These are phyloP conservation scores for Gentiana macrophylla DNA, from an alignment of 257 asterid genomes.

Conservation along the genomic window DNA sequence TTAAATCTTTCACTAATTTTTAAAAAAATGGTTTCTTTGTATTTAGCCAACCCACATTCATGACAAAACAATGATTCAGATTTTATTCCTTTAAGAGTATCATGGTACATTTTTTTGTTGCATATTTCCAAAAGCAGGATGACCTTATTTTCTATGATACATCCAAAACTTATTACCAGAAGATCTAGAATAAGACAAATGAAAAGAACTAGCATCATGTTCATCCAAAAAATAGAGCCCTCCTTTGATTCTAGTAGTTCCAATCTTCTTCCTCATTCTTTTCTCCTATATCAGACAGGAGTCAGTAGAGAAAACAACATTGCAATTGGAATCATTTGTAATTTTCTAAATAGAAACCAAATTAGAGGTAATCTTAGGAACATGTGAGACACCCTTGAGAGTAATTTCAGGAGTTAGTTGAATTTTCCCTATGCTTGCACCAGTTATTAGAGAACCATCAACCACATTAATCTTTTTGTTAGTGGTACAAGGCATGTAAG, in stretches of 20 bases:
- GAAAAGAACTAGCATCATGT: too few species aligned
- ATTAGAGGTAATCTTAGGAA: not conserved
- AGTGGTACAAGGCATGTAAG: not conserved
- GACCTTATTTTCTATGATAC: not conserved
- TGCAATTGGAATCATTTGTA: not conserved
- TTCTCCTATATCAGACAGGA: slow-evolving; percentile 2
- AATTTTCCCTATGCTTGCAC: not conserved
- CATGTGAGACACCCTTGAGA: not conserved
- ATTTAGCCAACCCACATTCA: not conserved
- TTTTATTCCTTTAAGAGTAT: not conserved
- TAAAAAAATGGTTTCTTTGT: not conserved
- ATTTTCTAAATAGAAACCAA: too few species aligned
- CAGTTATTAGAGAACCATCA: not conserved
- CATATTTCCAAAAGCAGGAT: not conserved
- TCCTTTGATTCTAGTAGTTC: not conserved
- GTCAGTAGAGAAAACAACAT: not conserved
- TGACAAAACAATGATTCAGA: not conserved
- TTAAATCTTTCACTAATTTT: not conserved
- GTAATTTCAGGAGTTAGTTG: not conserved
- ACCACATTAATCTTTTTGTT: not conserved
- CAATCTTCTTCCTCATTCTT: not conserved
- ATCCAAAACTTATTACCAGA: not conserved
- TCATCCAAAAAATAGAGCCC: not conserved
- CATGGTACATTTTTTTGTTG: not conserved
- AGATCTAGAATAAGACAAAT: not conserved